phyloP scores from a whole-genome alignment of 2,329 filamentous ascomycete species.

The Aspergillus pseudoterreus region DNA sequence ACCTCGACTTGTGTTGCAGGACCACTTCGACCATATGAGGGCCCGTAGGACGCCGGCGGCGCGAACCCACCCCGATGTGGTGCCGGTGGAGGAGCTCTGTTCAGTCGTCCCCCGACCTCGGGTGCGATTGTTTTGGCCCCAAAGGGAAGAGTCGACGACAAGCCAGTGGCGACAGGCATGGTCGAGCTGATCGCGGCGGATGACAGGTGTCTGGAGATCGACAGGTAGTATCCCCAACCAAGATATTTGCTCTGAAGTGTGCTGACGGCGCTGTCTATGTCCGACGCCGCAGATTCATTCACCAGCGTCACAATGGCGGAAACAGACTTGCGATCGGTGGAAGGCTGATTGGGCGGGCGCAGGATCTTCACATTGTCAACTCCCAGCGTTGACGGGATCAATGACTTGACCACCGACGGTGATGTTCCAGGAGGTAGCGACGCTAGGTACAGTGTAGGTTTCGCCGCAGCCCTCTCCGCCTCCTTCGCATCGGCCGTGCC shows the following conservation, averaged over 20 bases:
- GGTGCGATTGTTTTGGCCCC: conserved; percentile 66
- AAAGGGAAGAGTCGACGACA: conserved; percentile 63
- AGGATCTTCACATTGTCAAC: conserved; percentile 73
- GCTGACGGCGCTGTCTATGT: conserved; percentile 78
- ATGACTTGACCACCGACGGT: conserved; percentile 46
- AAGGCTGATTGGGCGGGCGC: conserved; percentile 46
- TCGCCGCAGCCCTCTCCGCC: conserved; percentile 48
- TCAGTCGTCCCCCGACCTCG: conserved; percentile 45
- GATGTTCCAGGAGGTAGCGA: conserved; percentile 53
- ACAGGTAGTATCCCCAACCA: conserved; percentile 78
- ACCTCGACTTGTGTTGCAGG: conserved; percentile 66
- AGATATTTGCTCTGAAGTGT: conserved; percentile 78
- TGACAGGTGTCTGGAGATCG: conserved; percentile 76
- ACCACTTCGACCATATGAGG: conserved; percentile 44
- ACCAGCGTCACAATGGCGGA: conserved; percentile 78
- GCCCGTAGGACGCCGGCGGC: conserved; percentile 68
- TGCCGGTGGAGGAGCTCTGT: conserved; percentile 46
- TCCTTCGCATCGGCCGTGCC: conserved; percentile 37
- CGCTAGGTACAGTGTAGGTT: conserved; percentile 53
- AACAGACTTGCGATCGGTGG: conserved; percentile 63
- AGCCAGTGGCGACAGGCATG: conserved; percentile 44
- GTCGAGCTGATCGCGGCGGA: conserved; percentile 63
- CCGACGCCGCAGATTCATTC: conserved; percentile 74
- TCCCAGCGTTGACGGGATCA: conserved; percentile 52
- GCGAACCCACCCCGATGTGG: conserved; percentile 64